A percentile compares a stretch with the other conserved stretches of the same genome.
These are phyloP conservation scores for Aspergillus biplanus DNA, from an alignment of 495 filamentous ascomycete genomes.

Conservation along the genomic window DNA sequence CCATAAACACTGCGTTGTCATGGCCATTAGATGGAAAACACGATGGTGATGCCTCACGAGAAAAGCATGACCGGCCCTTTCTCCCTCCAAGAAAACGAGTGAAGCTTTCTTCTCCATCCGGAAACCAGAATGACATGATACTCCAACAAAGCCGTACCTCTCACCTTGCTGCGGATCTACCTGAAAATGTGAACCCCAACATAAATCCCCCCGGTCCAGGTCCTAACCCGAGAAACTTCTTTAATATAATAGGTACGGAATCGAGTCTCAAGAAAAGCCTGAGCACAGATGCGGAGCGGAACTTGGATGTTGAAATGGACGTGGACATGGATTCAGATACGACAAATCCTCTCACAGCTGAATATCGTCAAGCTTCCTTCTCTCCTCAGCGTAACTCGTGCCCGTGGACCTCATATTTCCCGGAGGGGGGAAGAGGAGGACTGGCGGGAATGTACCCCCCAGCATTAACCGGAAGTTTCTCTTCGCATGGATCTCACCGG, in stretches of 20 bases:
- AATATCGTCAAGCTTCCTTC: not conserved
- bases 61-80: not conserved
- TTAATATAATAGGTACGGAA: not conserved
- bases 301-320: not conserved
- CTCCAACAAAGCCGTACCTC: not conserved
- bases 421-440: not conserved
- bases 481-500: not conserved
- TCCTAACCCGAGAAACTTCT: not conserved
- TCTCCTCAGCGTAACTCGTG: not conserved
- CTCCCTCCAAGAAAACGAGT: not conserved
- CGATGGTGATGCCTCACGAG: not conserved
- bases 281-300: not conserved
- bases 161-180: not conserved
- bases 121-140: not conserved
- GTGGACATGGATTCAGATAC: not conserved
- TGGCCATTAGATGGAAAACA: not conserved
- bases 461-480: not conserved
- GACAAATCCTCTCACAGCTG: not conserved
- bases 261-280: not conserved
- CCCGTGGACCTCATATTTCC: not conserved
- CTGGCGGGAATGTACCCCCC: not conserved
- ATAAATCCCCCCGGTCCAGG: not conserved
- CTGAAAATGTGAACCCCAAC: slow-evolving; percentile 1
- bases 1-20: not conserved
- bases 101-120: not conserved